phyloP scores from a whole-genome alignment of 2,329 filamentous ascomycete species.

The Onygenales sp. region DNA sequence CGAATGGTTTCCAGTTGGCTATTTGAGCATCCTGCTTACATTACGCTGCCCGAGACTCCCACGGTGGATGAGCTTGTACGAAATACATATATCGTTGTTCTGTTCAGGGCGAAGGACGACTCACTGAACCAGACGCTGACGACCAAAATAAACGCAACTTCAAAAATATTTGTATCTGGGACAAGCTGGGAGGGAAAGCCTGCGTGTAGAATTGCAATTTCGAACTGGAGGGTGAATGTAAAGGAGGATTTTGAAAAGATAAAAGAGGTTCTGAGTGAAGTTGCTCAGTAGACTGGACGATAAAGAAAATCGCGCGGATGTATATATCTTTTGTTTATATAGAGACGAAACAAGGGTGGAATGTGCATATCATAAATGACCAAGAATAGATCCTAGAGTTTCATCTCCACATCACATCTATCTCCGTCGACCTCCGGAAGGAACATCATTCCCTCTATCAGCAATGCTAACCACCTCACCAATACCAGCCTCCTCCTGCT shows the following conservation, averaged over 20 bases:
- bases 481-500: constrained; percentile 91
- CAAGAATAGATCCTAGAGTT: not conserved
- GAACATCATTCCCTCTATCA: constrained; percentile 52
- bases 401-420: constrained; percentile 8
- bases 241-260: constrained; percentile 59
- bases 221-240: constrained; percentile 71
- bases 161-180: constrained; percentile 72
- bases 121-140: constrained; percentile 58
- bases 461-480: constrained; percentile 85
- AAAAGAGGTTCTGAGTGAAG: constrained; percentile 48
- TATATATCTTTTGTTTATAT: not conserved
- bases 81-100: constrained; percentile 58
- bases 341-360: not conserved
- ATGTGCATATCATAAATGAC: not conserved
- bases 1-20: constrained; percentile 58
- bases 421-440: constrained; percentile 37
- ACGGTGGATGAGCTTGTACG: constrained; percentile 36
- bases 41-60: constrained; percentile 48
- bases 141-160: constrained; percentile 60
- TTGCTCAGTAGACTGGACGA: constrained; percentile 24
- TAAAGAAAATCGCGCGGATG: not conserved
- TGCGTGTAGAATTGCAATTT: constrained; percentile 74
- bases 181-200: constrained; percentile 65
- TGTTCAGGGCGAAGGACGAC: constrained; percentile 65
- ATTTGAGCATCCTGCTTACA: constrained; percentile 51